Base-by-base conservation (phyloP, 2,329 filamentous ascomycete genomes). In the Phoma sp. region DNA sequence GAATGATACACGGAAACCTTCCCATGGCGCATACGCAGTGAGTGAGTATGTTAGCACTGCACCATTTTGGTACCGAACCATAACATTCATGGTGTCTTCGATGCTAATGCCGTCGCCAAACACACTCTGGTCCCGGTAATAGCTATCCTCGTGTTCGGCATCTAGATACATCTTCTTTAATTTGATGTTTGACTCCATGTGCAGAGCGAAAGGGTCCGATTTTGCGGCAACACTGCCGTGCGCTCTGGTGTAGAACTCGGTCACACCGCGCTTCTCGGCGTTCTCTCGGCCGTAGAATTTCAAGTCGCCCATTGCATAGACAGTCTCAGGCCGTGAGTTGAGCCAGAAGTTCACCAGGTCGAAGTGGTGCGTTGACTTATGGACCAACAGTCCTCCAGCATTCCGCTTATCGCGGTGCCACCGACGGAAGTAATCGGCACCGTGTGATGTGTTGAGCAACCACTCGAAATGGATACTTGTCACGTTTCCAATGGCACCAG, bases 341-440 rank as follows among this genome's bases (percentile, higher is more conserved):
- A 87, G 77, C 84, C 84, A 87, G 65, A 86, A 87, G 62, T 87
- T 85, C 48, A 87, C 79, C 7, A 87, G 78, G 64, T 87, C 84
- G 59, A 87, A 87, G 64, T 87, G 84, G 56, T 87, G 84, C 5
- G 83, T 87, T 18, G 82, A 83, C 67, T 87, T 87, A 69, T 87
- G 84, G 23, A 87, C 83, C 3, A 86, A 72, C 28, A 87, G 71
- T 1, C 84, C 84, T 11, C 84, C 84, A 51, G 80, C 83, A 70
- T 87, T 87, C 21, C 78, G 76, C 74, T 83, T 84, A 66, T 87
- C 83, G 11, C 84, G 80, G 63, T 87, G 84, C 84, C 84, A 87
- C 9, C 84, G 83, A 2, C 84, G 81, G 71, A 87, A 86, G 72
- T 85, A 87, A 66, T 87, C 84, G 2, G 84, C 83, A 14, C 84